Evolutionary conservation across 225 moss, liverwort and hornwort genomes (phyloP).

Genomic region (Neckera pumila): DNA sequence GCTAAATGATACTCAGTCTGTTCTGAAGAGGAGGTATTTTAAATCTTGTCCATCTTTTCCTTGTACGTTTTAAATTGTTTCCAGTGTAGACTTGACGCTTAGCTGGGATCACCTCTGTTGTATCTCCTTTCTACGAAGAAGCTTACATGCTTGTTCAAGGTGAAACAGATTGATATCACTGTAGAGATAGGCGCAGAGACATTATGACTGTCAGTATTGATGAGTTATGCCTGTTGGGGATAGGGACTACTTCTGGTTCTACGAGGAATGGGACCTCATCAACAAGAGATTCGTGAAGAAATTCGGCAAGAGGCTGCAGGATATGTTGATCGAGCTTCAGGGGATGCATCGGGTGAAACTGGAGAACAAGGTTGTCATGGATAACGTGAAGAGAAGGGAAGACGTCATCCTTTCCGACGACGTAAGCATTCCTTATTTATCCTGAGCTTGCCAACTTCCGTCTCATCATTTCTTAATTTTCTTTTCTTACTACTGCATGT

Average conservation of each 20-base stretch:
- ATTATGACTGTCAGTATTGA: neutral
- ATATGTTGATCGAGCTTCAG: constrained; percentile 22
- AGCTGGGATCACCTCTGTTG: neutral
- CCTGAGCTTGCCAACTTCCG: neutral
- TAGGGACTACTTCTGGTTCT: constrained; percentile 33
- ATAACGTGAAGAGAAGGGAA: constrained; percentile 9
- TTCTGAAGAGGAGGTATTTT: neutral
- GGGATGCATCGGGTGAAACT: constrained; percentile 15
- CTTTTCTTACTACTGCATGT: neutral
- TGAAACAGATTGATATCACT: neutral
- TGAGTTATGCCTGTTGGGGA: neutral
- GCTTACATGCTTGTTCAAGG: neutral
- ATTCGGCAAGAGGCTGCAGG: constrained; percentile 29
- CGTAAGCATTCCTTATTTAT: neutral
- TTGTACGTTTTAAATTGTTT: neutral
- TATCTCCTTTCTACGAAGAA: neutral
- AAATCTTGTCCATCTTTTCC: neutral
- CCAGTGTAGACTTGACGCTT: neutral
- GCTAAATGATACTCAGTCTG: neutral
- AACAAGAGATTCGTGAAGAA: constrained; percentile 18
- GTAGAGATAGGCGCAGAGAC: neutral
- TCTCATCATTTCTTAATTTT: neutral
- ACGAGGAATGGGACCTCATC: constrained; percentile 30
- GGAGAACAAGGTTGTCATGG: constrained; percentile 19
- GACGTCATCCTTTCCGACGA: neutral